Conservation (phyloP, 2,329 filamentous ascomycete genomes). For the Incumbomyces delicatus region DNA sequence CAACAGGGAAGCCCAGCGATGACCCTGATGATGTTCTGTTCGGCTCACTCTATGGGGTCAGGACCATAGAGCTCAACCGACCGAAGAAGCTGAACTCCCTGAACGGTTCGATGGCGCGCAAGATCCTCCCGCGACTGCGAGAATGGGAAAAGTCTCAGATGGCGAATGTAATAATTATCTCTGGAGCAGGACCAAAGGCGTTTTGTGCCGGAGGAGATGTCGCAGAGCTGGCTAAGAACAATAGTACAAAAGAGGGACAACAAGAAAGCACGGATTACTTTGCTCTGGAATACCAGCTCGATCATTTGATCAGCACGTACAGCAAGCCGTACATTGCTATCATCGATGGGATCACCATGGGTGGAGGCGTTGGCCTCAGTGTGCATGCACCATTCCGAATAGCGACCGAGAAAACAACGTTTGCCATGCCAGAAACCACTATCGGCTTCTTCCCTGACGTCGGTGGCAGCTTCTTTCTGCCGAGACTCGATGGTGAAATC, state of each 20-base stretch:
- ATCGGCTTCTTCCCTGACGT: conserved; percentile 99
- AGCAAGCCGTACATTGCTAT: conserved; percentile 86
- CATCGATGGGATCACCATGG: conserved; percentile 98
- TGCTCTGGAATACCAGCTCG: conserved; percentile 86
- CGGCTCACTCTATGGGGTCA: conserved; percentile 75
- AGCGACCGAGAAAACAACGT: conserved; percentile 87
- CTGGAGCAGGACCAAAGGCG: conserved; percentile 73
- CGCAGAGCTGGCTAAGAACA: conserved; percentile 62
- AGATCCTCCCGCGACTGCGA: conserved; percentile 78
- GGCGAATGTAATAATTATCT: conserved; percentile 85
- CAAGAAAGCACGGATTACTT: conserved; percentile 76
- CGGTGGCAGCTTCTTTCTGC: conserved; percentile 90
- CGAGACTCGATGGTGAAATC: conserved; percentile 72
- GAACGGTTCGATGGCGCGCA: conserved; percentile 87
- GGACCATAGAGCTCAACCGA: conserved; percentile 87
- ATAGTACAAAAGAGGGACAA: conserved; percentile 61
- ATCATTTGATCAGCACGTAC: conserved; percentile 92
- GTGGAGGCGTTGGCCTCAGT: conserved; percentile 86
- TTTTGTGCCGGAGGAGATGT: conserved; percentile 95
- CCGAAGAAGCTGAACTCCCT: conserved; percentile 86
- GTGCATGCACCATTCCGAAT: conserved; percentile 94
- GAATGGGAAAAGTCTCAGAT: conserved; percentile 95
- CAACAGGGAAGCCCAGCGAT: conserved; percentile 55
- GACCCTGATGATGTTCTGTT: conserved; percentile 88
- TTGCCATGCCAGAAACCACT: conserved; percentile 97